phyloP scores from a whole-genome alignment of 495 filamentous ascomycete genomes.

The Aspergillus campestris region DNA sequence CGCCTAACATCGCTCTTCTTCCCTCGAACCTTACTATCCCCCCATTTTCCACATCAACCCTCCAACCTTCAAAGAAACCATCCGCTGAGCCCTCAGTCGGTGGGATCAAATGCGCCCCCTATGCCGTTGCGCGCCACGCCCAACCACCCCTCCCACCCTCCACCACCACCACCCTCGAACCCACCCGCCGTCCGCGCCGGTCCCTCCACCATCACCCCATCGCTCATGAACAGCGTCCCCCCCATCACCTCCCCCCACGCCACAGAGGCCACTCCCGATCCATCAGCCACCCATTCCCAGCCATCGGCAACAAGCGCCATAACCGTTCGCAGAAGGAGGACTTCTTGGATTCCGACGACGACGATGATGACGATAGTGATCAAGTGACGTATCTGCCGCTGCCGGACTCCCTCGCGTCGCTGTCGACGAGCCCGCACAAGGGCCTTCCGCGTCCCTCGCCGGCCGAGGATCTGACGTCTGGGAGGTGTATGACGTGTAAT shows the following conservation, averaged over 20 bases:
- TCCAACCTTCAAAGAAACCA: no score
- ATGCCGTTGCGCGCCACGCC: conserved; percentile 35
- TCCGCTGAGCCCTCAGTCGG: no score
- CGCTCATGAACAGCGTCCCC: conserved; percentile 12
- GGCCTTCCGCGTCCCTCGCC: conserved; percentile 14
- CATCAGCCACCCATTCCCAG: conserved; percentile 67
- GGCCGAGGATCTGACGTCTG: conserved; percentile 46
- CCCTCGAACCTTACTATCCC: no score
- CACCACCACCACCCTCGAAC: conserved; percentile 22
- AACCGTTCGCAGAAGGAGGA: conserved; percentile 20
- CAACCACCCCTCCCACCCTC: conserved; percentile 26
- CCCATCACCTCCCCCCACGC: conserved; percentile 12
- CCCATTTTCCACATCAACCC: neutral
- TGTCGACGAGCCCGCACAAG: conserved; percentile 28
- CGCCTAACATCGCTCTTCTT: no score
- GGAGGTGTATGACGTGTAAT: conserved; percentile 76
- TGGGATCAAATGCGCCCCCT: conserved; percentile 22
- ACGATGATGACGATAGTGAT: conserved; percentile 26
- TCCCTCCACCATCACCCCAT: conserved; percentile 15
- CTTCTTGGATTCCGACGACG: conserved; percentile 34
- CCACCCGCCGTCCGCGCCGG: conserved; percentile 9
- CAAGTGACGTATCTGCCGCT: conserved; percentile 16
- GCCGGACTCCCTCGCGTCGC: conserved; percentile 2
- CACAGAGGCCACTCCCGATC: conserved; percentile 54
- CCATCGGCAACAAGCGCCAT: conserved; percentile 43